Conservation (phyloP, 768 basidiomycete species). For the Harrya chromipes region DNA sequence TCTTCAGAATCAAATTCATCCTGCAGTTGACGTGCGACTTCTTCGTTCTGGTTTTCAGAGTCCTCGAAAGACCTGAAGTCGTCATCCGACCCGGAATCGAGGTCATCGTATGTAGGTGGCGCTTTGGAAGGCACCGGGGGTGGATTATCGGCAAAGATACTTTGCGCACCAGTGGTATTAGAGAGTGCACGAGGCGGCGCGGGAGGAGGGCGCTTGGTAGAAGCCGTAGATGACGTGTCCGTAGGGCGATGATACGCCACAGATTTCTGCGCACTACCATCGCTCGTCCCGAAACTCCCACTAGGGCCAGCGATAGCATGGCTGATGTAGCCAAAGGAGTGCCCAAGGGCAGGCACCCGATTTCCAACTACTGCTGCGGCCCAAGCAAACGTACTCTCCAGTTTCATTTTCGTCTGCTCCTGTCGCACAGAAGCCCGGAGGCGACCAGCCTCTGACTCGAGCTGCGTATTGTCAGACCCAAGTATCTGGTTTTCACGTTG, state of each 20-base stretch:
- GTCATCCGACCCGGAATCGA: slow-evolving; percentile 2
- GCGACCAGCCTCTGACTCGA: slow-evolving; percentile 26
- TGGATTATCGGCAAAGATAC: slow-evolving; percentile 27
- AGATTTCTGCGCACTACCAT: slow-evolving; percentile 19
- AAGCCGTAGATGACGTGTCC: neutral
- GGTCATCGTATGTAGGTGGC: slow-evolving; percentile 12
- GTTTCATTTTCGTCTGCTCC: slow-evolving; percentile 8
- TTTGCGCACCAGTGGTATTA: slow-evolving; percentile 11
- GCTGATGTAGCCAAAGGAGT: slow-evolving; percentile 7
- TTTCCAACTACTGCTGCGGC: neutral
- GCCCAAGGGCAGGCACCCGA: neutral
- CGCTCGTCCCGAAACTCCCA: neutral
- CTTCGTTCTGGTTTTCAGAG: neutral
- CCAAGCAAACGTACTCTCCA: neutral
- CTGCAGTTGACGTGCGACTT: slow-evolving; percentile 8
- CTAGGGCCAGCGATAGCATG: slow-evolving; percentile 28
- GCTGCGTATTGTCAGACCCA: slow-evolving; percentile 20
- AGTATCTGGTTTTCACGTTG: slow-evolving; percentile 30
- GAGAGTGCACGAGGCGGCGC: neutral
- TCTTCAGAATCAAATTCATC: slow-evolving; percentile 28
- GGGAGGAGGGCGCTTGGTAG: neutral
- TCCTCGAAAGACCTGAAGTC: neutral
- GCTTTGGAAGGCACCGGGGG: slow-evolving; percentile 19
- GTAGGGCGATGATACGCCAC: neutral
- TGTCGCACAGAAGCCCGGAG: slow-evolving; percentile 14